Base-by-base conservation (phyloP, 2,329 filamentous ascomycete species). In the Aureobasidium sp. region DNA sequence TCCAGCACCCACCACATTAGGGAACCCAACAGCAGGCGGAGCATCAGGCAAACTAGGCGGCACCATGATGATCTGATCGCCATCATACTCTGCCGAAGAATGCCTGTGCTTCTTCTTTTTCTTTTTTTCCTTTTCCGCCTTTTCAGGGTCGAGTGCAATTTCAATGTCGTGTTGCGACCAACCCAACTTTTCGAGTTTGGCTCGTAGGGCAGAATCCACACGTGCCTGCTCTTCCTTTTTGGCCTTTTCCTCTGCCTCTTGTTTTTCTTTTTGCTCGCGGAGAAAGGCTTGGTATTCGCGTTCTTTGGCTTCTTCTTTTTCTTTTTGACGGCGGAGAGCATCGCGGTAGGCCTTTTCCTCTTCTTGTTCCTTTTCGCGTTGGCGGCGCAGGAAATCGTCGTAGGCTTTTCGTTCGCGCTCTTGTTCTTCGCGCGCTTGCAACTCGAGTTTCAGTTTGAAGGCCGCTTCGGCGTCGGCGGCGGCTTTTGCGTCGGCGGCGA, bases 151-250 rank as follows among this genome's bases (percentile, higher is more conserved):
- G 41, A 76, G 66, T 59, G 76, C 71, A 30, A 68, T 68, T 39
- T 76, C 70, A 56, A 76, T 76, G 74, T 71, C 55, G 71, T 69
- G 47, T 74, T 68, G 32, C 37, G 73, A 68, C 58, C 73, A 75
- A 41, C 74, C 74, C 14, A 71, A 67, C 50, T 71, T 66, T 22
- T 66, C 62, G 3, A 76, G 65, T 4, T 70, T 66, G 55, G 71
- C 69, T 54, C 69, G 68, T 72, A 77, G 74, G 30, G 67, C 63
- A 14, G 67, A 65, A 44, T 75, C 71, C n/a, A 76, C 60, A 53
- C 69, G 65, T 53, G 68, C 67, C 48, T 74, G 67, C 53, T 66
- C 62, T 58, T 63, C 64, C 51, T 70, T 66, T 53, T 68, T 68
- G 57, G 66, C 66, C n/a, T 59, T 61, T 58, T 73, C 69, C 42